Conservation (phyloP, 2,329 filamentous ascomycete genomes). For the Fusarium foetens region DNA sequence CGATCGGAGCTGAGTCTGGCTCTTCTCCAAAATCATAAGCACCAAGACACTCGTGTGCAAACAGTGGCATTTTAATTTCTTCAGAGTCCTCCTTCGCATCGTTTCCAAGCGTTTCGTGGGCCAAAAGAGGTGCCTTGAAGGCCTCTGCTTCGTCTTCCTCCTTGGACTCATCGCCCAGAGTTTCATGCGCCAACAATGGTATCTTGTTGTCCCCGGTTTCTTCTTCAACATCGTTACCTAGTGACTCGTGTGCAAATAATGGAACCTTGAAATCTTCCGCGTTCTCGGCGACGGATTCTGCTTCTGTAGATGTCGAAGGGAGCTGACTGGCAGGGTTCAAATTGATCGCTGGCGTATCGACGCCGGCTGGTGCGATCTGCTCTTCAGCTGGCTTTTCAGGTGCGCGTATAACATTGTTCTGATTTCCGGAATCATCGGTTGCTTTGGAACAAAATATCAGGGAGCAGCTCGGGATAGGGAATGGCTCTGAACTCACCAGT, state of each 20-base stretch:
- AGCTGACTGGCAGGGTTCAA: constrained; percentile 13
- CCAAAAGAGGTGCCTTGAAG: constrained; percentile 32
- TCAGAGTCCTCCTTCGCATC: constrained; percentile 26
- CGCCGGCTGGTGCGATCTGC: constrained; percentile 18
- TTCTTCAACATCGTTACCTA: constrained; percentile 51
- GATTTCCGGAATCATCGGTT: constrained; percentile 58
- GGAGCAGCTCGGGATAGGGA: background rate
- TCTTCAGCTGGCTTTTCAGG: constrained; percentile 27
- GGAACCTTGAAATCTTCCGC: constrained; percentile 47
- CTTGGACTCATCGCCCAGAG: constrained; percentile 53
- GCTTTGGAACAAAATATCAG: constrained; percentile 38
- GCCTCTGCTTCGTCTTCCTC: constrained; percentile 48
- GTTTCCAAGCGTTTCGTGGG: constrained; percentile 19
- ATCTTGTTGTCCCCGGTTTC: constrained; percentile 46
- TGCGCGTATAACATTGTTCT: constrained; percentile 58
- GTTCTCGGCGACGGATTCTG: constrained; percentile 16
- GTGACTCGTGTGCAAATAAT: constrained; percentile 59
- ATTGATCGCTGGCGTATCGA: constrained; percentile 22
- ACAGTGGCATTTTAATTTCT: constrained; percentile 52
- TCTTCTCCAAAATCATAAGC: constrained; percentile 52
- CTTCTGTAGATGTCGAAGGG: background rate
- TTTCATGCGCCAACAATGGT: constrained; percentile 61
- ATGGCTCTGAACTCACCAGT: constrained; percentile 59
- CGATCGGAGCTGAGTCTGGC: constrained; percentile 37
- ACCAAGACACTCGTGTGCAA: constrained; percentile 60